These are phyloP conservation scores for Diaporthe ilicicola DNA, from an alignment of 2,329 filamentous ascomycete genomes.

Conservation along the genomic window DNA sequence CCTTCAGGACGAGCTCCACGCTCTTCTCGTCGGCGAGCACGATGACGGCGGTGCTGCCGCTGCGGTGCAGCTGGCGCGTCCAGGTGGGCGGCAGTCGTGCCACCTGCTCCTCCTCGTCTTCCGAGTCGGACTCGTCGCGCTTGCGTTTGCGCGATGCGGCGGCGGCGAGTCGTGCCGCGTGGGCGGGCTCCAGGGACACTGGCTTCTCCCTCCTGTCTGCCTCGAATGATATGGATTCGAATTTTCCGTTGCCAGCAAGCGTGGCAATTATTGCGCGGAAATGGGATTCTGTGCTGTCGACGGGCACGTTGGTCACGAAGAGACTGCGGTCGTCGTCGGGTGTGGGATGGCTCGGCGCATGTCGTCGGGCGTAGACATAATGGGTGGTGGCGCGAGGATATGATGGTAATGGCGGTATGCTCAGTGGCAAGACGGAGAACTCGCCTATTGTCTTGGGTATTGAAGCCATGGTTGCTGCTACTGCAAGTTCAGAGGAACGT, in stretches of 20 bases:
- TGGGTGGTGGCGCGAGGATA: constrained; percentile 73
- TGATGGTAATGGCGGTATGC: constrained; percentile 69
- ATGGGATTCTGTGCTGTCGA: constrained; percentile 81
- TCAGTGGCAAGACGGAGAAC: constrained; percentile 75
- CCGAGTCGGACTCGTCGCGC: constrained; percentile 55
- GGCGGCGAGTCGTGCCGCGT: constrained; percentile 49
- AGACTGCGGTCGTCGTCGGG: constrained; percentile 79
- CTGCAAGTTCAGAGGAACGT: constrained; percentile 13
- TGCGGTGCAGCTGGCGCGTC: constrained; percentile 74
- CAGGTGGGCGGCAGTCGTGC: constrained; percentile 75
- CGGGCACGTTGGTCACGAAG: constrained; percentile 89
- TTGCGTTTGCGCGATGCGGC: constrained; percentile 61
- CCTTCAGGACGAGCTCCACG: constrained; percentile 79
- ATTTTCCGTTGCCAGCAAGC: constrained; percentile 78
- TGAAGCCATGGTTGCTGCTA: constrained; percentile 43
- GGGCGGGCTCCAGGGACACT: constrained; percentile 54
- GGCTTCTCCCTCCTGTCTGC: constrained; percentile 56
- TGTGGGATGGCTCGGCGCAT: constrained; percentile 81
- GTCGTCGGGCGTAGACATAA: constrained; percentile 86
- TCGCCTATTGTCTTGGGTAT: constrained; percentile 59
- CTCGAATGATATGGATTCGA: constrained; percentile 82
- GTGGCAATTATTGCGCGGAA: constrained; percentile 78
- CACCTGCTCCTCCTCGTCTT: constrained; percentile 69
- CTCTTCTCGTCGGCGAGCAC: constrained; percentile 85
- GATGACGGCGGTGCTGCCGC: constrained; percentile 82